A percentile compares a stretch with the other conserved stretches of the same genome.
Evolutionary conservation across 768 basidiomycete genomes (phyloP).

Genomic region (Kondoa malvinella): DNA sequence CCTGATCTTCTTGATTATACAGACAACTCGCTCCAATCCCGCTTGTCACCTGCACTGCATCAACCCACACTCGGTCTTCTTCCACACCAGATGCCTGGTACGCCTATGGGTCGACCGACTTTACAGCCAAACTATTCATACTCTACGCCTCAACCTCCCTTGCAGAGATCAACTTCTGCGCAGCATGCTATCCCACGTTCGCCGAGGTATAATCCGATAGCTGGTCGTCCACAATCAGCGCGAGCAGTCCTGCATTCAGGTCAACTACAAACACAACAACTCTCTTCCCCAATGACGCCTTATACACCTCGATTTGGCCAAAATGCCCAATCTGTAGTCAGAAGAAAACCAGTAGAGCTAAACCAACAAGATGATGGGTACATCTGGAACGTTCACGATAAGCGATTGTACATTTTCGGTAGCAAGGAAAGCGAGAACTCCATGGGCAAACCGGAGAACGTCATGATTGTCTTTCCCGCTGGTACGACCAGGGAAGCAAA

Average conservation of each 20-base stretch:
- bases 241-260: background rate
- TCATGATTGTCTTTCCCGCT: conserved; percentile 13
- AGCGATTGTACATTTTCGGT: conserved; percentile 11
- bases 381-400: conserved; percentile 10
- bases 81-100: background rate
- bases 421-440: conserved; percentile 10
- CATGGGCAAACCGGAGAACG: background rate
- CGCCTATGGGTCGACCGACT: too few species aligned
- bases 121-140: background rate
- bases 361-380: conserved; percentile 2
- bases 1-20: too few species aligned
- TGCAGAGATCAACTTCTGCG: background rate
- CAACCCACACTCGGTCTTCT: background rate
- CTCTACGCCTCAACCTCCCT: background rate
- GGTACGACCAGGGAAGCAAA: conserved; percentile 12
- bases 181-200: background rate
- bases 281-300: background rate
- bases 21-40: background rate
- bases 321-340: background rate
- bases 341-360: background rate
- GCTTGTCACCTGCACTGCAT: background rate
- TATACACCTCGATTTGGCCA: background rate
- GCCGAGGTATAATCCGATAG: background rate
- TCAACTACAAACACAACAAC: background rate
- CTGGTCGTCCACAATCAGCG: background rate